phyloP scores from a whole-genome alignment of 352 stramenopile genomes.

The Thraustochytrium sp. region DNA sequence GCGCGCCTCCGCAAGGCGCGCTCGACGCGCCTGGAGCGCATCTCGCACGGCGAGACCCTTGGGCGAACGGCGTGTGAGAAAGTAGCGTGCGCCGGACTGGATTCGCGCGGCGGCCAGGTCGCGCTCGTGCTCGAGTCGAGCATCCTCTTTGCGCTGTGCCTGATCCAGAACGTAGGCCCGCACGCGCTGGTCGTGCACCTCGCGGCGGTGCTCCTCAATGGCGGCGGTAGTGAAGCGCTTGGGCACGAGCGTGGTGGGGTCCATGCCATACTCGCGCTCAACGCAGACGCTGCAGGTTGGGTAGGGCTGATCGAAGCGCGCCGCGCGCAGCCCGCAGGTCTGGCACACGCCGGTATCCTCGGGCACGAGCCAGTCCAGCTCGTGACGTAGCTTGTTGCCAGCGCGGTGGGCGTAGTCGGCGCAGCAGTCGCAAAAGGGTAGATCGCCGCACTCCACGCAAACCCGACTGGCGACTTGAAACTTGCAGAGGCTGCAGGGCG shows the following conservation, averaged over 20 bases:
- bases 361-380: slow-evolving; percentile 10
- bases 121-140: neutral
- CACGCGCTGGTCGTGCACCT: neutral
- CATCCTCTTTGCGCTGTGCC: neutral
- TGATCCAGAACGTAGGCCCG: neutral
- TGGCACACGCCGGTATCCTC: slow-evolving; percentile 12
- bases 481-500: neutral
- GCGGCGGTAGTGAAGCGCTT: neutral
- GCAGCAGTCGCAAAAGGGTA: neutral
- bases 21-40: neutral
- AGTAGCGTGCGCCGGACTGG: neutral
- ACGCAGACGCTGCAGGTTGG: neutral
- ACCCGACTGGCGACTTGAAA: slow-evolving; percentile 11
- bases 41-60: neutral
- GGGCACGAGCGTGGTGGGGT: neutral
- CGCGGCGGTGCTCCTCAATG: neutral
- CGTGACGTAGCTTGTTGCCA: slow-evolving; percentile 4
- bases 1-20: neutral
- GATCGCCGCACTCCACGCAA: slow-evolving; percentile 19
- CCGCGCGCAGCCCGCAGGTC: neutral
- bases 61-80: neutral
- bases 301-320: slow-evolving; percentile 1
- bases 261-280: neutral
- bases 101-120: neutral
- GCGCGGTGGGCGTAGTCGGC: slow-evolving; percentile 13